Base-by-base conservation (phyloP, 805 yeast genomes). In the Starmera amethionina region DNA sequence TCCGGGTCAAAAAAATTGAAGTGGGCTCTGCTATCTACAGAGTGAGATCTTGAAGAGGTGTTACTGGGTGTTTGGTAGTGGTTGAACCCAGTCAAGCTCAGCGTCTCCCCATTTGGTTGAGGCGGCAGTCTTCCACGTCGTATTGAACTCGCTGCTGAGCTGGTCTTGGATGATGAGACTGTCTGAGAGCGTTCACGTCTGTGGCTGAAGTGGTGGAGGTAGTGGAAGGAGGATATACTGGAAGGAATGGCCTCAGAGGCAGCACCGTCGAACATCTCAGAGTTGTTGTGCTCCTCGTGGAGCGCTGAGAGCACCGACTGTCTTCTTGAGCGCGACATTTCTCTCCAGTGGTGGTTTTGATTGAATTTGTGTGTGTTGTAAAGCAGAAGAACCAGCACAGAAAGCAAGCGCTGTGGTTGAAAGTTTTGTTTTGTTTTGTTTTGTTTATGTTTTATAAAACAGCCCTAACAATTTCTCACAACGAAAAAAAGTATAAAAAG, bases 1-100 rank as follows among this genome's bases (percentile, higher is more conserved):
- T 83, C 86, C 4, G 82, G 68, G 10, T 90, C 77, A 60, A 90
- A 90, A 57, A 89, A 90, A 45, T 77, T 73, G 64, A 93, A 90
- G 41, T 79, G 67, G 12, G 61, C 54, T n/a, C 51, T 50, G 14
- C 55, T 45, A 14, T 58, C 62, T 9, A 56, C 41, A 2, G 61
- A 56, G 30, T 50, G 47, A 11, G 67, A 62, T 37, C 65, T 47
- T 5, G 70, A 58, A 30, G 27, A 6, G 3, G 27, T 22, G 27
- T 22, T 22, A 8, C 27, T 51, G 43, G 2, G 54, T 38, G 19
- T 11, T 38, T 5, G 44, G 42, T 25, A 12, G 40, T 40, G 43
- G 27, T 46, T 64, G 32, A 56, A 56, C 27, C 62, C 42, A 11
- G 49, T 42, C 15, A 55, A 34, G 12, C 46, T 40, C 10, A 45